Percentiles rank a stretch among this genome's conserved stretches.
Conservation (phyloP, 768 basidiomycete species). For the Pulveroboletus sp. region DNA sequence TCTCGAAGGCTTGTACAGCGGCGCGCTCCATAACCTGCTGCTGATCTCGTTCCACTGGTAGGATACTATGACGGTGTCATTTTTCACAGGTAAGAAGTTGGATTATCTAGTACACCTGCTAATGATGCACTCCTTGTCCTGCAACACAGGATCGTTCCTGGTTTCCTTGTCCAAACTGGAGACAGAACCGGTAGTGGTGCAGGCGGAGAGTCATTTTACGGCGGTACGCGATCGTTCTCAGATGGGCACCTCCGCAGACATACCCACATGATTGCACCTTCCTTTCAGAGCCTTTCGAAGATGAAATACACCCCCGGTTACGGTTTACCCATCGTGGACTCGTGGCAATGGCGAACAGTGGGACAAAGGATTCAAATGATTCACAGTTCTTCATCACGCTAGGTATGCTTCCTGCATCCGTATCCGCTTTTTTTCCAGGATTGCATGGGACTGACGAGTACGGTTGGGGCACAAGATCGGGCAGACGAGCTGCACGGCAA, state of each 20-base stretch:
- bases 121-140: not conserved
- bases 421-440: not conserved
- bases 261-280: not conserved
- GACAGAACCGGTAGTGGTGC: constrained; percentile 88
- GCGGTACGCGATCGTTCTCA: constrained; percentile 46
- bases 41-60: constrained; percentile 28
- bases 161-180: constrained; percentile 92
- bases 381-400: constrained; percentile 96
- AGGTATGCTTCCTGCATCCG: constrained; percentile 39
- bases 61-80: constrained; percentile 96
- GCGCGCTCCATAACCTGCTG: not conserved
- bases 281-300: constrained; percentile 77
- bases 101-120: not conserved
- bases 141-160: constrained; percentile 65
- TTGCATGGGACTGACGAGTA: not conserved
- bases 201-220: constrained; percentile 94
- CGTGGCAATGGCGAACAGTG: constrained; percentile 91
- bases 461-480: constrained; percentile 47
- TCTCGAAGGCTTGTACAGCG: constrained; percentile 70
- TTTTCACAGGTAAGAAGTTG: constrained; percentile 71
- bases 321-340: constrained; percentile 87
- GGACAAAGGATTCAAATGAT: constrained; percentile 82
- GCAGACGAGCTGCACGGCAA: constrained; percentile 93
- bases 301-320: constrained; percentile 90
- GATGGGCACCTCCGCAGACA: not conserved